phyloP scores from a whole-genome alignment of 2,329 filamentous ascomycete species.

The Pseudohalonectria lignicola region DNA sequence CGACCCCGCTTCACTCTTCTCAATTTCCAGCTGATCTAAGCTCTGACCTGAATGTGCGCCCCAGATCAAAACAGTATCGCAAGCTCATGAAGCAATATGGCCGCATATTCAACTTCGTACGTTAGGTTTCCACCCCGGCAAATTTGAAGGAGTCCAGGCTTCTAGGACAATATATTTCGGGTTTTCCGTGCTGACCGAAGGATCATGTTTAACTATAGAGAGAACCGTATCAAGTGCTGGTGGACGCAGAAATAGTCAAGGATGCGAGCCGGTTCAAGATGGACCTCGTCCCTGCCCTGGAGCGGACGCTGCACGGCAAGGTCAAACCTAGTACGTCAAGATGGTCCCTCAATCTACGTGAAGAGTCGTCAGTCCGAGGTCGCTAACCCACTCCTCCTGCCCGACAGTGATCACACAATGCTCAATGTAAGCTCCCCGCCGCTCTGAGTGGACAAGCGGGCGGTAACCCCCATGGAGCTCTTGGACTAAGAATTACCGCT shows the following conservation, averaged over 20 bases:
- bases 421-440: conserved; percentile 8
- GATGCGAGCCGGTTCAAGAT: conserved; percentile 81
- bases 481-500: no score
- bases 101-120: conserved; percentile 4
- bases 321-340: conserved; percentile 62
- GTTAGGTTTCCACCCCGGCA: background rate
- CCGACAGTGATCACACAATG: conserved; percentile 12
- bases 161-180: conserved; percentile 11
- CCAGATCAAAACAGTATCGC: conserved; percentile 4
- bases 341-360: background rate
- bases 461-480: no score
- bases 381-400: no score
- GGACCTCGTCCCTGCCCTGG: conserved; percentile 67
- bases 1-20: no score
- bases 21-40: background rate
- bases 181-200: background rate
- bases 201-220: background rate
- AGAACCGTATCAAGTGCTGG: conserved; percentile 15
- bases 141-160: background rate
- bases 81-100: conserved; percentile 4
- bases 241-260: conserved; percentile 76
- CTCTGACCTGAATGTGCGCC: background rate
- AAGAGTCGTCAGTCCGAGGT: background rate
- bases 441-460: no score
- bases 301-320: conserved; percentile 76